These are phyloP conservation scores for Chlorella sp. DNA, from an alignment of 139 green algal genomes.

Conservation along the genomic window DNA sequence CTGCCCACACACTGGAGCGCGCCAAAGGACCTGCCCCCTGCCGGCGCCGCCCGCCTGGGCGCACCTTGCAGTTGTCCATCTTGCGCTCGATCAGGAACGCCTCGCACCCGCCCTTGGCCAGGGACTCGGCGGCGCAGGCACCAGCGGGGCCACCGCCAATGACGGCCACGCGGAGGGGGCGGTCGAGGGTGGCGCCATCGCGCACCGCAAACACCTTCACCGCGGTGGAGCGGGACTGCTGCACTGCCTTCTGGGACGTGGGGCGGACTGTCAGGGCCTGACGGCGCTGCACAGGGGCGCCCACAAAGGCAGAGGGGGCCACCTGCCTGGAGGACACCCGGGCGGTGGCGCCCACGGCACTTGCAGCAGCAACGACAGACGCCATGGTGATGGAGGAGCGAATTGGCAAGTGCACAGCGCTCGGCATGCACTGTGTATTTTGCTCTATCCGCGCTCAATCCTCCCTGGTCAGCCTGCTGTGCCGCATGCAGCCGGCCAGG, in stretches of 20 bases:
- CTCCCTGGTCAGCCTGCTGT: too few relatives aligned
- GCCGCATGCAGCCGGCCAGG: too few relatives aligned
- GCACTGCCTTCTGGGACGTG: slow-evolving; percentile 1
- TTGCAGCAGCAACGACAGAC: slow-evolving; percentile 8
- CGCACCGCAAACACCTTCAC: slow-evolving; percentile 64
- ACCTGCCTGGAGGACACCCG: neutral
- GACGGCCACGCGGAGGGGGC: slow-evolving; percentile 91
- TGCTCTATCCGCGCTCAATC: too few relatives aligned
- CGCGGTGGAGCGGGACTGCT: slow-evolving; percentile 29
- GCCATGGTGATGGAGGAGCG: slow-evolving; percentile 7
- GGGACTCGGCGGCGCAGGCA: slow-evolving; percentile 94
- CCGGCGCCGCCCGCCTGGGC: neutral
- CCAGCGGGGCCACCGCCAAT: slow-evolving; percentile 95
- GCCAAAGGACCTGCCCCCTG: neutral
- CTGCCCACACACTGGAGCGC: too few relatives aligned
- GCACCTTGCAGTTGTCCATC: slow-evolving; percentile 98
- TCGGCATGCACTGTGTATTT: too few relatives aligned
- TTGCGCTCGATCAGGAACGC: slow-evolving; percentile 98
- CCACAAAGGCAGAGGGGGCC: slow-evolving; percentile 15
- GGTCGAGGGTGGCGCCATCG: slow-evolving; percentile 81
- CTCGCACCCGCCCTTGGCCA: slow-evolving; percentile 94
- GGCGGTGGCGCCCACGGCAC: neutral
- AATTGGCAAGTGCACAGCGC: neutral
- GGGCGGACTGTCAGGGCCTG: neutral
- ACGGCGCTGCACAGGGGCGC: slow-evolving; percentile 19